phyloP scores from a whole-genome alignment of 345 rosid genomes.

The Moringa oleifera region DNA sequence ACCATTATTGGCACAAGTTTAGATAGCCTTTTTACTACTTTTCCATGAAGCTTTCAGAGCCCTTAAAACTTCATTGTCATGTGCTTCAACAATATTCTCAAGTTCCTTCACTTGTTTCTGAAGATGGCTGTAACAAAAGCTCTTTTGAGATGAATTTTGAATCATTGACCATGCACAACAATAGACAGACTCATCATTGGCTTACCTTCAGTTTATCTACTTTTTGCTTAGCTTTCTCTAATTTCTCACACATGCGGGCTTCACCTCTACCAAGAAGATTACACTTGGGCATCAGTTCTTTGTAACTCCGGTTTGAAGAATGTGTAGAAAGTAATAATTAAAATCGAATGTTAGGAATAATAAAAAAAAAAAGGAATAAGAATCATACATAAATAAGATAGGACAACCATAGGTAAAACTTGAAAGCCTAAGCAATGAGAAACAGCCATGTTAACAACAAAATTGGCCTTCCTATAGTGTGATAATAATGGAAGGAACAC shows the following conservation, averaged over 20 bases:
- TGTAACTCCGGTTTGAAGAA: slow-evolving; percentile 59
- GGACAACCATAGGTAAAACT: too few relatives aligned
- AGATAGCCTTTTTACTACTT: slow-evolving; percentile 13
- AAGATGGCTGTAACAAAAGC: slow-evolving; percentile 5
- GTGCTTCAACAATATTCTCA: slow-evolving; percentile 51
- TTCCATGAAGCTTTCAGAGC: slow-evolving; percentile 46
- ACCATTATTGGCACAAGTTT: slow-evolving; percentile 9
- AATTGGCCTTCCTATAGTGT: too few relatives aligned
- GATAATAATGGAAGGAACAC: too few relatives aligned
- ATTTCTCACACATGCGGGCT: too few relatives aligned
- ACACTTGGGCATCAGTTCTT: slow-evolving; percentile 89
- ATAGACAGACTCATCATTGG: not conserved
- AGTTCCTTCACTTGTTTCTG: slow-evolving; percentile 68
- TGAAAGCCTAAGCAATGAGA: too few relatives aligned
- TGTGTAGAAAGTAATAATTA: not conserved
- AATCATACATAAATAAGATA: too few relatives aligned
- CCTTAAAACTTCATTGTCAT: slow-evolving; percentile 61
- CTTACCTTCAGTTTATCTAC: slow-evolving; percentile 70
- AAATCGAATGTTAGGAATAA: too few relatives aligned
- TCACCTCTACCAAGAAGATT: slow-evolving; percentile 74
- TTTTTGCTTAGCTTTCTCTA: too few relatives aligned
- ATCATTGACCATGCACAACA: too few relatives aligned
- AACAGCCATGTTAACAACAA: too few relatives aligned
- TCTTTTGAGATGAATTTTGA: too few relatives aligned
- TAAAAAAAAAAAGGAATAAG: too few relatives aligned